A percentile compares a stretch with the other conserved stretches of the same genome.
phyloP scores from a whole-genome alignment of 306 rosid species.

The Luffa acutangula region DNA sequence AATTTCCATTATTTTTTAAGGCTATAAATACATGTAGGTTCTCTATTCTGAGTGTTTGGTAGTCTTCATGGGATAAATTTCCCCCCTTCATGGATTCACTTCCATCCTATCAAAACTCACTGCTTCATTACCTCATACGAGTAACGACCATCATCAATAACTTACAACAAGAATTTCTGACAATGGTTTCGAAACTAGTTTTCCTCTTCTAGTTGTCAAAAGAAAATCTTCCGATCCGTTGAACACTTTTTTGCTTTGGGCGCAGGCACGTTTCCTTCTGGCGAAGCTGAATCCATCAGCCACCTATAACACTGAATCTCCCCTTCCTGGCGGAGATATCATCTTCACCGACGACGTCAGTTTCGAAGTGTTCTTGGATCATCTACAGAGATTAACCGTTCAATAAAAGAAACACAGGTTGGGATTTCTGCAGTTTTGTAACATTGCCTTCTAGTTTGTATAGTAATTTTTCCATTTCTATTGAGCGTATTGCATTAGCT shows the following conservation, averaged over 20 bases:
- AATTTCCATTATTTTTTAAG: background rate
- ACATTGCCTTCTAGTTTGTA: slow-evolving; percentile 19
- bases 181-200: background rate
- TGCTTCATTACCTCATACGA: background rate
- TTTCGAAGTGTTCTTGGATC: slow-evolving; percentile 93
- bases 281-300: slow-evolving; percentile 91
- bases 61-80: background rate
- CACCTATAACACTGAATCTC: slow-evolving; percentile 61
- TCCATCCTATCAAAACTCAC: background rate
- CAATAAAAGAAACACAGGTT: slow-evolving; percentile 27
- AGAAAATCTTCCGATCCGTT: background rate
- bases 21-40: background rate
- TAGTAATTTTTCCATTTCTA: slow-evolving; percentile 12
- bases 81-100: background rate
- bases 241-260: background rate
- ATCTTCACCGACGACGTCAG: slow-evolving; percentile 91
- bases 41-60: background rate
- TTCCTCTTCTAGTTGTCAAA: background rate
- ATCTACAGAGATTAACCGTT: slow-evolving; percentile 92
- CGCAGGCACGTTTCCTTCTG: slow-evolving; percentile 86
- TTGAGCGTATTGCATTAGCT: slow-evolving; percentile 1
- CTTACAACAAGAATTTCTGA: background rate
- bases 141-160: background rate
- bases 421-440: slow-evolving; percentile 21
- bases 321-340: slow-evolving; percentile 76